Conservation (phyloP, 805 yeast genomes). For the Lipomyces lipofer region DNA sequence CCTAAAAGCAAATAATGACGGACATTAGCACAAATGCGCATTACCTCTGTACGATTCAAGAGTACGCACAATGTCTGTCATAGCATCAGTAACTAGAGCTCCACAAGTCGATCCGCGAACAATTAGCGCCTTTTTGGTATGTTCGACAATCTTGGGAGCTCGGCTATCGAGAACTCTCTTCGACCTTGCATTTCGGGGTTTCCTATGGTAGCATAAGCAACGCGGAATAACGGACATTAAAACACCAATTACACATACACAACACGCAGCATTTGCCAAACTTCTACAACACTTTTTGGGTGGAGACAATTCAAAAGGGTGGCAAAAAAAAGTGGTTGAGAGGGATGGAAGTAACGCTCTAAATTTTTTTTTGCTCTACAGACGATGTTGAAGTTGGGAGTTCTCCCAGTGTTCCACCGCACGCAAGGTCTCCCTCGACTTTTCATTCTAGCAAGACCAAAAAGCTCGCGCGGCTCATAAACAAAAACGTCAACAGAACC, state of each 20-base stretch:
- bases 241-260: neutral
- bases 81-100: slow-evolving; percentile 79
- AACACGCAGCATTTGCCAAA: neutral
- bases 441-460: no score
- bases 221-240: neutral
- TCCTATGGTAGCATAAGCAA: slow-evolving; percentile 41
- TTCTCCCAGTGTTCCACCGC: no score
- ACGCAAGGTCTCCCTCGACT: no score
- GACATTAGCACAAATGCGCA: no score
- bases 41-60: no score
- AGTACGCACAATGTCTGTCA: slow-evolving; percentile 65
- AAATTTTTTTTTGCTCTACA: no score
- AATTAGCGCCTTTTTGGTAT: slow-evolving; percentile 84
- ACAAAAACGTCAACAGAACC: no score
- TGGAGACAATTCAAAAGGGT: no score
- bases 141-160: slow-evolving; percentile 86
- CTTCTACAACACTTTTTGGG: neutral
- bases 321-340: no score
- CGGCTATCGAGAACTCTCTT: slow-evolving; percentile 89
- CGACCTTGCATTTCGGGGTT: slow-evolving; percentile 93
- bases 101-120: slow-evolving; percentile 85
- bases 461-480: no score
- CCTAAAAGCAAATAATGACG: slow-evolving; percentile 10
- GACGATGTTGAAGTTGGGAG: slow-evolving; percentile 6
- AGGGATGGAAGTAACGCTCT: no score